These are phyloP conservation scores for Geoglossum glabrum DNA, from an alignment of 495 filamentous ascomycete species.

Conservation along the genomic window DNA sequence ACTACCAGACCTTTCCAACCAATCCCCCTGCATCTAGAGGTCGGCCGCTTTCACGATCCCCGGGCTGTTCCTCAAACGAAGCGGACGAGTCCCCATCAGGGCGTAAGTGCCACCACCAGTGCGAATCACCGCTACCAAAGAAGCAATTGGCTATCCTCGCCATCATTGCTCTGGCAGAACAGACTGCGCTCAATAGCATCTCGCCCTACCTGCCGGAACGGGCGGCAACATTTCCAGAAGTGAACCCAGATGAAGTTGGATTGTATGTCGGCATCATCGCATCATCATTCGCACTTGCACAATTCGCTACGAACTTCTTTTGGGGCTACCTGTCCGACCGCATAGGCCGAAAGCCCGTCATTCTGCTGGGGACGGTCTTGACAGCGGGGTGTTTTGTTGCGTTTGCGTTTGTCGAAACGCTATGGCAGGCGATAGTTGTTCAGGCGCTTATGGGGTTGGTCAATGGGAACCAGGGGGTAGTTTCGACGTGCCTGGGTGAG, in stretches of 20 bases:
- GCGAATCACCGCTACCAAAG: constrained; percentile 52
- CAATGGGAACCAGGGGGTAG: constrained; percentile 76
- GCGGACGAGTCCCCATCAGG: constrained; percentile 10
- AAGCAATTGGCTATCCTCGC: constrained; percentile 71
- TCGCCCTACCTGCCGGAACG: constrained; percentile 91
- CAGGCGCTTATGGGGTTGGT: constrained; percentile 81
- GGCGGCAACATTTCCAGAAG: constrained; percentile 67
- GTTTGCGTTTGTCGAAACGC: constrained; percentile 70
- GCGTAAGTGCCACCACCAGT: constrained; percentile 5
- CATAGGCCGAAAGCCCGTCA: constrained; percentile 82
- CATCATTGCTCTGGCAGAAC: constrained; percentile 74
- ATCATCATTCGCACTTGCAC: constrained; percentile 76
- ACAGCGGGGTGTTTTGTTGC: constrained; percentile 63
- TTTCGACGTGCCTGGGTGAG: constrained; percentile 84
- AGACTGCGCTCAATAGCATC: constrained; percentile 91
- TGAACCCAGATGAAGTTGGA: constrained; percentile 48
- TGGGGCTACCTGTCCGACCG: constrained; percentile 87
- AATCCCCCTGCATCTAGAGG: constrained; percentile 65
- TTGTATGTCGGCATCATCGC: constrained; percentile 81
- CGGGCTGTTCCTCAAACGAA: not conserved
- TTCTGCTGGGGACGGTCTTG: constrained; percentile 65
- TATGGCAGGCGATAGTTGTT: constrained; percentile 65
- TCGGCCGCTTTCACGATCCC: constrained; percentile 25
- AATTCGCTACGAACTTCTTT: constrained; percentile 77
- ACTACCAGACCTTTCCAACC: constrained; percentile 91